These are phyloP conservation scores for Fibroporia radiculosa DNA, from an alignment of 768 basidiomycete species.

Conservation along the genomic window DNA sequence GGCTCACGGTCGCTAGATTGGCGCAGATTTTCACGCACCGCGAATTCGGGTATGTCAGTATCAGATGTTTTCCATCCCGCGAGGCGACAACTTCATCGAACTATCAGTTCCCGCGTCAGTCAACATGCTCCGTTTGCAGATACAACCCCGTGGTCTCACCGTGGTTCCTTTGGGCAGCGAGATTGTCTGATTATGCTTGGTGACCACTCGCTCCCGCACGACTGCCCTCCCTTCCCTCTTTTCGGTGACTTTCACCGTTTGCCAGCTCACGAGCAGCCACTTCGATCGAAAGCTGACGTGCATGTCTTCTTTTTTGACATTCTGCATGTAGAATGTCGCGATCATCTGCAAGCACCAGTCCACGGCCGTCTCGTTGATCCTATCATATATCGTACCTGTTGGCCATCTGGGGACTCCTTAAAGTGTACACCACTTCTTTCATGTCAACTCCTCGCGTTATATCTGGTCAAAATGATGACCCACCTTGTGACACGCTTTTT, in stretches of 20 bases:
- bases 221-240: constrained; percentile 52
- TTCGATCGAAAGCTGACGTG: constrained; percentile 66
- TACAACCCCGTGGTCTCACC: constrained; percentile 1
- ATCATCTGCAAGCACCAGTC: constrained; percentile 34
- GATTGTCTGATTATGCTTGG: constrained; percentile 56
- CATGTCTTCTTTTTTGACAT: constrained; percentile 64
- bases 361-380: neutral
- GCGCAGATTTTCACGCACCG: constrained; percentile 7
- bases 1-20: neutral
- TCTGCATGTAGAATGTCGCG: constrained; percentile 63
- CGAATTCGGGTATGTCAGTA: constrained; percentile 51
- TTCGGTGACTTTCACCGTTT: constrained; percentile 49
- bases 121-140: neutral
- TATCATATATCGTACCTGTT: constrained; percentile 27
- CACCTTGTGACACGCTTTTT: constrained; percentile 63
- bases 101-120: constrained; percentile 25
- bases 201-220: constrained; percentile 58
- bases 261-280: constrained; percentile 61
- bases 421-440: constrained; percentile 46
- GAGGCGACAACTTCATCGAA: constrained; percentile 69
- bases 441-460: neutral
- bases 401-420: constrained; percentile 64
- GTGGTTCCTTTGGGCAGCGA: constrained; percentile 68
- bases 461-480: constrained; percentile 14
- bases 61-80: constrained; percentile 53